These are phyloP conservation scores for Lathyrus aphaca DNA, from an alignment of 306 rosid genomes.

Conservation along the genomic window DNA sequence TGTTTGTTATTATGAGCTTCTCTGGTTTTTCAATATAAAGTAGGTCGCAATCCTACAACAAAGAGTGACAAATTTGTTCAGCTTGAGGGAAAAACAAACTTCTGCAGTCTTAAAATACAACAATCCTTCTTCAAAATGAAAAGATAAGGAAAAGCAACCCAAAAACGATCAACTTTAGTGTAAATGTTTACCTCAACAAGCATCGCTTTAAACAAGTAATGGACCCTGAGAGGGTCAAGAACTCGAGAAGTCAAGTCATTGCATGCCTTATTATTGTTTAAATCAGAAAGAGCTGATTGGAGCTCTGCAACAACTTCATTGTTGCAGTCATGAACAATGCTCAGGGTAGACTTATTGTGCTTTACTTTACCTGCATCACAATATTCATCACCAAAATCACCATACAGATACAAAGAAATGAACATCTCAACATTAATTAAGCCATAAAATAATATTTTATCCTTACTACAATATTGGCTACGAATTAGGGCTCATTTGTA, in stretches of 20 bases:
- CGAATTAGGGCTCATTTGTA: background rate
- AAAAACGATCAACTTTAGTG: conserved; percentile 28
- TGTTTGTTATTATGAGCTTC: conserved; percentile 63
- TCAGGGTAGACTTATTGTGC: conserved; percentile 50
- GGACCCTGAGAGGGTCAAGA: conserved; percentile 64
- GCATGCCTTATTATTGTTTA: conserved; percentile 51
- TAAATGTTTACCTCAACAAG: conserved; percentile 60
- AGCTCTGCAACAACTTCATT: conserved; percentile 58
- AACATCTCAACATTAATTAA: conserved; percentile 25
- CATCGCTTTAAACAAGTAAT: conserved; percentile 70
- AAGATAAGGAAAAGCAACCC: conserved; percentile 29
- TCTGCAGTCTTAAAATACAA: conserved; percentile 16
- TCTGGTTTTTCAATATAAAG: conserved; percentile 87
- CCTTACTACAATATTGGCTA: background rate
- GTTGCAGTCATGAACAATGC: conserved; percentile 59
- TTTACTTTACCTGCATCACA: conserved; percentile 70
- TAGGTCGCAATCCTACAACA: conserved; percentile 81
- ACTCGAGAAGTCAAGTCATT: conserved; percentile 41
- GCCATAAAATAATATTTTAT: conserved; percentile 7
- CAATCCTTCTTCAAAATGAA: conserved; percentile 6
- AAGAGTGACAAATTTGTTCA: conserved; percentile 33
- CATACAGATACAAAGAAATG: conserved; percentile 13
- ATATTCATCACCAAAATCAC: conserved; percentile 34
- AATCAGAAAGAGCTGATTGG: conserved; percentile 58
- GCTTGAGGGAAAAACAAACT: conserved; percentile 39